Conservation (phyloP, 2,329 filamentous ascomycete genomes). For the Aureobasidium sp. region DNA sequence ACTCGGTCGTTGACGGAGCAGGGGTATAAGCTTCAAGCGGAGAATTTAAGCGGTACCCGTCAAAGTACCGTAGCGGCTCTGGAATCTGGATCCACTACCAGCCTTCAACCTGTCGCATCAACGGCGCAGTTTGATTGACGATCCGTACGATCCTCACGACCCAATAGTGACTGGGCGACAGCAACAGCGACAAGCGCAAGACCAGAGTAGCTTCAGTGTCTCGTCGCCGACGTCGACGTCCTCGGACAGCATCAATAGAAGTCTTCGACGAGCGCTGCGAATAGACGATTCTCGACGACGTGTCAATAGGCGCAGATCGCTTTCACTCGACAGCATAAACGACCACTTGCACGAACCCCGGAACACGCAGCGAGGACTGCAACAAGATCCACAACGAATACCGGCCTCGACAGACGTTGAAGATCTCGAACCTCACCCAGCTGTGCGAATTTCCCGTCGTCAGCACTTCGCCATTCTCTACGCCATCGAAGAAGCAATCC, state of each 20-base stretch:
- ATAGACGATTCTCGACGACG: constrained; percentile 38
- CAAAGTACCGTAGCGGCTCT: constrained; percentile 16
- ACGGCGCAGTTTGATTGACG: constrained; percentile 30
- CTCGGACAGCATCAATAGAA: constrained; percentile 43
- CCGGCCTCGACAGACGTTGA: constrained; percentile 25
- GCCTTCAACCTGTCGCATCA: constrained; percentile 16
- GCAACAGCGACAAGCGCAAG: constrained; percentile 23
- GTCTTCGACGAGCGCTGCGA: constrained; percentile 48
- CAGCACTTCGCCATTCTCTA: constrained; percentile 89
- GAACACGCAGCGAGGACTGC: too few relatives aligned
- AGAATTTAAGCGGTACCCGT: constrained; percentile 4
- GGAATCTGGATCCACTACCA: constrained; percentile 10
- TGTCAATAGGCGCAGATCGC: constrained; percentile 33
- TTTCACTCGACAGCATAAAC: constrained; percentile 38
- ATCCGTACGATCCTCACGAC: constrained; percentile 47
- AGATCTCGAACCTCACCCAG: constrained; percentile 43
- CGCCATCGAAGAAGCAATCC: constrained; percentile 82
- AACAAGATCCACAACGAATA: constrained; percentile 30
- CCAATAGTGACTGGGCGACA: constrained; percentile 30
- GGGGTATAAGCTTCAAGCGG: constrained; percentile 1
- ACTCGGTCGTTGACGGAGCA: neutral
- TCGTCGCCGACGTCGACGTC: constrained; percentile 46
- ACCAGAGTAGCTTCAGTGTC: constrained; percentile 11
- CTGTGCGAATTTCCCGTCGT: constrained; percentile 67
- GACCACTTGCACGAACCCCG: constrained; percentile 17